phyloP scores from a whole-genome alignment of 202 grass and related monocot species.

The Saccharum hybrid region DNA sequence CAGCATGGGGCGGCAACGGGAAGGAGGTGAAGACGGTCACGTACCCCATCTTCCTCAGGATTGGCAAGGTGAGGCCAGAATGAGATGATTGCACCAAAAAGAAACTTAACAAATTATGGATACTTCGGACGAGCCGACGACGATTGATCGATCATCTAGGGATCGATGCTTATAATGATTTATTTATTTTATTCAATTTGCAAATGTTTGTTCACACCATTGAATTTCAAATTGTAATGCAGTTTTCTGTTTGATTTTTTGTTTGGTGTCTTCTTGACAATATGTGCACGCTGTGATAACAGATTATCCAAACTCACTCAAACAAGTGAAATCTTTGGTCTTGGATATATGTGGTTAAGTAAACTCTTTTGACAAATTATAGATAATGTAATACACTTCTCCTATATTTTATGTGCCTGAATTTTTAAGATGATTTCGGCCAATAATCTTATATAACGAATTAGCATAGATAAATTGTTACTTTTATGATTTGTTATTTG shows the following conservation, averaged over 20 bases:
- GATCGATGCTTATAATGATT: neutral
- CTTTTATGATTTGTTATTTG: too few relatives aligned
- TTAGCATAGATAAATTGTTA: too few relatives aligned
- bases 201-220: neutral
- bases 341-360: too few relatives aligned
- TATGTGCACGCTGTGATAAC: neutral
- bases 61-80: constrained; percentile 59
- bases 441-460: too few relatives aligned
- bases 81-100: neutral
- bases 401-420: too few relatives aligned
- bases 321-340: too few relatives aligned
- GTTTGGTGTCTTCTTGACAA: neutral
- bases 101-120: too few relatives aligned
- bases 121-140: neutral
- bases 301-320: neutral
- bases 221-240: neutral
- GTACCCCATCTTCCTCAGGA: constrained; percentile 83
- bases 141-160: neutral
- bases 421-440: too few relatives aligned
- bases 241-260: neutral
- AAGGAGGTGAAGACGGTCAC: constrained; percentile 55
- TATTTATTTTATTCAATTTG: neutral
- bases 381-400: too few relatives aligned
- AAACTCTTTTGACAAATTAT: too few relatives aligned
- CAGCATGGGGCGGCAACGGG: constrained; percentile 59